phyloP scores from a whole-genome alignment of 306 rosid genomes.

The Pueraria montana region DNA sequence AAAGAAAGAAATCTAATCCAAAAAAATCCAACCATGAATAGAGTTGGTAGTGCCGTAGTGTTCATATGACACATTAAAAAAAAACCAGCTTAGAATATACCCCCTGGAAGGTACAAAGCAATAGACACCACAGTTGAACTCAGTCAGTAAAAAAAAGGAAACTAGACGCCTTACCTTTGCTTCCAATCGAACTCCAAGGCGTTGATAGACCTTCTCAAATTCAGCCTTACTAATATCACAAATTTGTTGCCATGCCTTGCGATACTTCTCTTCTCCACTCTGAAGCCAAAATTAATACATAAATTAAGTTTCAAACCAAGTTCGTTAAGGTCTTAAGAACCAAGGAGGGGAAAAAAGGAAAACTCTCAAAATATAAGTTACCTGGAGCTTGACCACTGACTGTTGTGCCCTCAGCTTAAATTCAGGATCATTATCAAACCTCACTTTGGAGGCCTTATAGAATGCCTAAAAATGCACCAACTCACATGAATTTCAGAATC shows the following conservation, averaged over 20 bases:
- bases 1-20: conserved; percentile 20
- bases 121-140: neutral
- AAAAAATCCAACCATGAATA: neutral
- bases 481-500: conserved; percentile 41
- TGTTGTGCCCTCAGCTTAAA: conserved; percentile 85
- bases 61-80: neutral
- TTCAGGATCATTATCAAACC: conserved; percentile 77
- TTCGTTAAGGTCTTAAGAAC: neutral
- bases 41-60: neutral
- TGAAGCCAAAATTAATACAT: conserved; percentile 50
- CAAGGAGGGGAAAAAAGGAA: neutral
- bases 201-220: too few relatives aligned
- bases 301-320: conserved; percentile 13
- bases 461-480: conserved; percentile 60
- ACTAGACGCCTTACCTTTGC: too few relatives aligned
- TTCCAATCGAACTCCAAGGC: too few relatives aligned
- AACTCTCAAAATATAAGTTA: conserved; percentile 33
- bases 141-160: neutral
- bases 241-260: conserved; percentile 78
- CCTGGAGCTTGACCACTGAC: conserved; percentile 94
- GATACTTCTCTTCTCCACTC: conserved; percentile 83
- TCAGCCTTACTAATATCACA: conserved; percentile 54
- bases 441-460: conserved; percentile 82
- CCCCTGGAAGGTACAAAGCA: neutral
- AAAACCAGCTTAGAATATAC: neutral